Percentiles rank a stretch among this genome's conserved stretches.
Conservation (phyloP, 495 filamentous ascomycete genomes). For the Echria macrotheca region DNA sequence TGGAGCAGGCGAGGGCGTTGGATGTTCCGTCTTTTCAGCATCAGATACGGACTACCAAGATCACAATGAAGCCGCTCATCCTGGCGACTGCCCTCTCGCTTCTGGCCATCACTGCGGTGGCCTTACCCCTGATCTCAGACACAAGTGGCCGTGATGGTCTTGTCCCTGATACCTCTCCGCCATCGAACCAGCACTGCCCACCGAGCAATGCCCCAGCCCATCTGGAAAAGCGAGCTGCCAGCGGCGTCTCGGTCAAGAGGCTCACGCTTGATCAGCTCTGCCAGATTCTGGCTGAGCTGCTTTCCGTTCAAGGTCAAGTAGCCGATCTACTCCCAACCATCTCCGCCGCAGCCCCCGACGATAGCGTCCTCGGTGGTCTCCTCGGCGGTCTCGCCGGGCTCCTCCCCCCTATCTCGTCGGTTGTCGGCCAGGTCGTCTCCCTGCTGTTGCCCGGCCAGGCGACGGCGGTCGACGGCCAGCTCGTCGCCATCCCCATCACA, state of each 20-base stretch:
- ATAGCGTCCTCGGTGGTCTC: neutral
- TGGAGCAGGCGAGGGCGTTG: neutral
- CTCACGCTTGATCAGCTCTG: neutral
- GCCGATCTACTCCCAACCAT: no score
- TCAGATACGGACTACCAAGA: neutral
- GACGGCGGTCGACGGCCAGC: neutral
- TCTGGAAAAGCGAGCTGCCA: neutral
- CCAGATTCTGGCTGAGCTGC: conserved; percentile 2
- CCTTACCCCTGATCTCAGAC: neutral
- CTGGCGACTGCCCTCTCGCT: neutral
- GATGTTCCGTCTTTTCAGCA: neutral
- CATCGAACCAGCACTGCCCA: neutral
- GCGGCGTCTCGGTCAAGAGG: neutral
- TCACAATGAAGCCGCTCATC: conserved; percentile 7
- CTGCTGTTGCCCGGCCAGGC: neutral
- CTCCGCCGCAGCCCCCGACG: neutral
- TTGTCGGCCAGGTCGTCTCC: neutral
- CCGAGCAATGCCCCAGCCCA: neutral
- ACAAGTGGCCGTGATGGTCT: neutral
- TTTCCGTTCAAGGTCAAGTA: conserved; percentile 1
- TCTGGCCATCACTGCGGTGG: conserved; percentile 1
- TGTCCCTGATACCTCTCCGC: neutral
- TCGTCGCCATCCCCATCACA: neutral
- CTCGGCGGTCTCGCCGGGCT: neutral
- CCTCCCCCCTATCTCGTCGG: neutral